phyloP scores from a whole-genome alignment of 768 basidiomycete genomes.

The Imleria badia region DNA sequence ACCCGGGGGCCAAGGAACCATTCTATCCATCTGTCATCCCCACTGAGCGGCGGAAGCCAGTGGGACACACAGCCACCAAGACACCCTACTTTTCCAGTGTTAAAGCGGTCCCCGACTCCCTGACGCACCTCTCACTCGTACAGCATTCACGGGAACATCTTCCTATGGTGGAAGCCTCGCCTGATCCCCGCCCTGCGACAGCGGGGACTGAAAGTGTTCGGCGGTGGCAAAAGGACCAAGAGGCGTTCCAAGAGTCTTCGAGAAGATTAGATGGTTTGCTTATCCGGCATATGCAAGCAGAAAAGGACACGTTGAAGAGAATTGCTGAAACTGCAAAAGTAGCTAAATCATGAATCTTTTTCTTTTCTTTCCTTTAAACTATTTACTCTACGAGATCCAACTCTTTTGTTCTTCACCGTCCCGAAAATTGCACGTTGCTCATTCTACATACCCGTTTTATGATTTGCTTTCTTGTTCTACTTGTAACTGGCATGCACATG shows the following conservation, averaged over 20 bases:
- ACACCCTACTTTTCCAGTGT: constrained; percentile 49
- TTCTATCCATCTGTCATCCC: constrained; percentile 34
- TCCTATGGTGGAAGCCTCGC: constrained; percentile 12
- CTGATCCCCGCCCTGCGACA: constrained; percentile 15
- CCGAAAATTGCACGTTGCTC: constrained; percentile 13
- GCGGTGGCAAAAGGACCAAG: constrained; percentile 32
- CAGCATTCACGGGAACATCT: constrained; percentile 46
- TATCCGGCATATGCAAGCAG: constrained; percentile 78
- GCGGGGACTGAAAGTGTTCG: constrained; percentile 24
- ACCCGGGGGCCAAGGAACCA: constrained; percentile 39
- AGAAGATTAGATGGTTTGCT: constrained; percentile 77
- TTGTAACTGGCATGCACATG: constrained; percentile 31
- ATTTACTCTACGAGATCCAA: constrained; percentile 16
- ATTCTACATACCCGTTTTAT: constrained; percentile 29
- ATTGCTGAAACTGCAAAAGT: constrained; percentile 56
- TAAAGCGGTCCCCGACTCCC: constrained; percentile 34
- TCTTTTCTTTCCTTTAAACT: background rate
- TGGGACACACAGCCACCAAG: constrained; percentile 49
- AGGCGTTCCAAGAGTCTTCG: constrained; percentile 53
- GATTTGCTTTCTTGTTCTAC: constrained; percentile 16
- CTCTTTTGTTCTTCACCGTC: constrained; percentile 7
- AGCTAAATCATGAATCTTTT: constrained; percentile 24
- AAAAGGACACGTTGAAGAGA: constrained; percentile 75
- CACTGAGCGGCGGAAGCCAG: constrained; percentile 45
- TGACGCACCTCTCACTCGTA: constrained; percentile 32